Base-by-base conservation (phyloP, 805 yeast species). In the Metschnikowia baotianmanensis region DNA sequence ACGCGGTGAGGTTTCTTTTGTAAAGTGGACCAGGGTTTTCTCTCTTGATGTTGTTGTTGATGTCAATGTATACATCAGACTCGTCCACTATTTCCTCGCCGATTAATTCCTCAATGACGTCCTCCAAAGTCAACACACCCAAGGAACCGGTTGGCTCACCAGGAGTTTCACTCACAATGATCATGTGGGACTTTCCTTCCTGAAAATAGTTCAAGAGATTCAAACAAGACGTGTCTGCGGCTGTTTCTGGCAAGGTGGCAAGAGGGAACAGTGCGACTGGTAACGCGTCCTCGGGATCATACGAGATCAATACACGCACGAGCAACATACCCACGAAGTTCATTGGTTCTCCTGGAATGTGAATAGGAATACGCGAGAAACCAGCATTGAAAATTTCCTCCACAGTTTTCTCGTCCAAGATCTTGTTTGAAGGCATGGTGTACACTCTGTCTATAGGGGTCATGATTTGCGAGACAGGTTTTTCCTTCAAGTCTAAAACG, bases 31-130 rank as follows among this genome's bases (percentile, higher is more conserved):
- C 90, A 1, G 91, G 91, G 44, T 76, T 77, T 28, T 72, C 71
- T 57, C 91, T 71, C 63, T 86, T 86, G 57, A 90, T 88, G 45
- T 87, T 87, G 48, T 86, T 85, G 62, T 87, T 87, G 48, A 90
- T 85, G 63, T 91, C 97, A 43, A 90, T 77, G 57, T 85, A 89
- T 15, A 93, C 97, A 59, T 91, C 99, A 18, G 89, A 80, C 65
- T 91, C 99, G 59, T 91, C 99, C 30, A 91, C 91, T 56, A 91
- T 91, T 61, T 91, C 99, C 64, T 91, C 98, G 36, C 99, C 99
- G 61, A 91, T 91, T 49, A 91, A 74, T 65, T 91, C 99, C 63
- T 91, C 99, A 57, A 91, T 93, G n/a, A 91, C 97, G 58, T 91
- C 99, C 64, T 91, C 99, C 46, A 91, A 71, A 1, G 99, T 91